phyloP scores from a whole-genome alignment of 257 asterid genomes.

The Nicotiana benthamiana region DNA sequence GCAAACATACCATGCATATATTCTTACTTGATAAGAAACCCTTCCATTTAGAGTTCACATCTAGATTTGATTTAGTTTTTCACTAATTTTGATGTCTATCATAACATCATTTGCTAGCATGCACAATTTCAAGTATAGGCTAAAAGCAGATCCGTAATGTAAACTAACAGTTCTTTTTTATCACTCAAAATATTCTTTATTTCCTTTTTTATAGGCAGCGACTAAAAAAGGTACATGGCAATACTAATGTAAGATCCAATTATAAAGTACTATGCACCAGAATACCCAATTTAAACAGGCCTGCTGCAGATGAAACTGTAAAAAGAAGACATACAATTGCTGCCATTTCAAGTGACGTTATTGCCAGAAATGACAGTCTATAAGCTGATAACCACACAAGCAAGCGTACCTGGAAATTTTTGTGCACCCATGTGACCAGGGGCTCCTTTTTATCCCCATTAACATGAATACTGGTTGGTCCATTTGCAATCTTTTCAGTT shows the following conservation, averaged over 20 bases:
- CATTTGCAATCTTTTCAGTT: constrained; percentile 52
- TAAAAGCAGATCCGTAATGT: not conserved
- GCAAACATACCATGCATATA: not conserved
- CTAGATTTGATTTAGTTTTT: not conserved
- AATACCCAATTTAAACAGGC: not conserved
- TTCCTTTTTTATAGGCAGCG: not conserved
- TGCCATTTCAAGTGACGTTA: not conserved
- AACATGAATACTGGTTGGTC: constrained; percentile 36
- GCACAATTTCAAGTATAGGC: not conserved
- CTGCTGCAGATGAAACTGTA: not conserved
- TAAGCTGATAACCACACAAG: constrained; percentile 10
- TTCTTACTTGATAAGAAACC: not conserved
- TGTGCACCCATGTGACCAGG: constrained; percentile 84
- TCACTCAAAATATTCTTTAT: not conserved
- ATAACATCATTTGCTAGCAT: not conserved
- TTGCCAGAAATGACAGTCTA: not conserved
- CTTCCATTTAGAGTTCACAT: not conserved
- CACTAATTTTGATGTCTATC: not conserved
- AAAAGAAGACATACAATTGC: not conserved
- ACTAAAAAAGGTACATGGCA: not conserved
- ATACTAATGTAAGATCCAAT: not conserved
- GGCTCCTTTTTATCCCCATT: constrained; percentile 60
- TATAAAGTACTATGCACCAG: not conserved
- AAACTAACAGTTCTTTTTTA: not conserved
- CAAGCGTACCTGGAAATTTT: constrained; percentile 62